Conservation (phyloP, 139 green algal genomes). For the Eudorina sp. region DNA sequence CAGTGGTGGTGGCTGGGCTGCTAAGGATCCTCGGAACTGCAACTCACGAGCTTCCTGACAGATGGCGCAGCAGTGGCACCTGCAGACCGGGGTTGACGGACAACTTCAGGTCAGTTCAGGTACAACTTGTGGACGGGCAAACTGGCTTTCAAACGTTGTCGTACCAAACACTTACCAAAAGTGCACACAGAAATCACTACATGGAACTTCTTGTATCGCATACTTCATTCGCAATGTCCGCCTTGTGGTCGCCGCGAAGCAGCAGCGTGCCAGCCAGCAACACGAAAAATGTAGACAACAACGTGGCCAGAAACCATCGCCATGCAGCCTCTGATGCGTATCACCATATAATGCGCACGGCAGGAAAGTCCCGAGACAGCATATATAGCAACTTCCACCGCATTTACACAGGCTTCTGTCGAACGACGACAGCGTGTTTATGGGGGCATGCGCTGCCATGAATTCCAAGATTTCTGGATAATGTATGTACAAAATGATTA, state of each 20-base stretch:
- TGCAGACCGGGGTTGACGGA: neutral
- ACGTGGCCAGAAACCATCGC: neutral
- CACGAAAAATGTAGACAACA: neutral
- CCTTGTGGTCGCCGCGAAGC: neutral
- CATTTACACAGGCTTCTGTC: neutral
- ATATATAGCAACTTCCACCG: neutral
- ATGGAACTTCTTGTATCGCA: constrained; percentile 4
- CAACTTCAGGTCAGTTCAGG: too few species aligned
- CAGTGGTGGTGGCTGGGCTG: neutral
- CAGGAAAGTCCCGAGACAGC: neutral
- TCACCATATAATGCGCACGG: constrained; percentile 22
- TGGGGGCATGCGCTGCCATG: neutral
- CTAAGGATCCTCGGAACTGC: neutral
- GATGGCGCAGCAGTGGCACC: constrained; percentile 3
- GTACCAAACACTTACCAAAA: neutral
- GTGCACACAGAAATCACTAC: constrained; percentile 25
- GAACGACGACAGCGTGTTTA: neutral
- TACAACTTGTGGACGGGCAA: neutral
- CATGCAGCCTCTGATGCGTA: constrained; percentile 5
- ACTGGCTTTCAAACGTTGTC: neutral
- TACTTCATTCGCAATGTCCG: constrained; percentile 17
- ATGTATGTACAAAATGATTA: too few species aligned
- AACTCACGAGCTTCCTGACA: constrained; percentile 43
- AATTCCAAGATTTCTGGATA: too few species aligned
- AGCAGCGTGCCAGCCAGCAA: neutral